phyloP scores from a whole-genome alignment of 2,329 filamentous ascomycete species.

The Aplosporella prunicola region DNA sequence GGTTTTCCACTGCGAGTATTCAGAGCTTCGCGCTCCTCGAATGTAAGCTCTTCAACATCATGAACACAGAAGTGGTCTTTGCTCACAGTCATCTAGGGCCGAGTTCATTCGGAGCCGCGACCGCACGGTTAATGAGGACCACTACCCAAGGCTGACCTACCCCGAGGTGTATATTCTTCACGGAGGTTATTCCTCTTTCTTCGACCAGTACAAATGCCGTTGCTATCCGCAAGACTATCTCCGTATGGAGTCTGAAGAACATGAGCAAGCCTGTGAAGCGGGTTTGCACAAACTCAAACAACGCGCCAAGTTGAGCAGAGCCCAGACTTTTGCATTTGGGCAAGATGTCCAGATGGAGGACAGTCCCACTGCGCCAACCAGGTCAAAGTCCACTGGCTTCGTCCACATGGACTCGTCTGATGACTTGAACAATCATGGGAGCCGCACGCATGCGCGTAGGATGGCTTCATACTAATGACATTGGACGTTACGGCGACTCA shows the following conservation, averaged over 20 bases:
- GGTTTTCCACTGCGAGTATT: constrained; percentile 97
- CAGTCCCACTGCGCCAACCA: constrained; percentile 44
- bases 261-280: constrained; percentile 86
- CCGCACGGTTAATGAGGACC: constrained; percentile 72
- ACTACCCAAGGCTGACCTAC: constrained; percentile 83
- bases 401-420: constrained; percentile 19
- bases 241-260: constrained; percentile 88
- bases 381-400: constrained; percentile 24
- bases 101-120: constrained; percentile 86
- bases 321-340: constrained; percentile 93
- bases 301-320: constrained; percentile 73
- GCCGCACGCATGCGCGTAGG: constrained; percentile 18
- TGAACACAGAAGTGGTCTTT: too few relatives aligned
- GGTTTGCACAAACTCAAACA: constrained; percentile 90
- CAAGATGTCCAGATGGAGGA: constrained; percentile 52
- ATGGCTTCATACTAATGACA: constrained; percentile 29
- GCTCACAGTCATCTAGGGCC: constrained; percentile 42
- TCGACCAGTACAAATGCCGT: constrained; percentile 62
- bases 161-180: constrained; percentile 96
- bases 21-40: constrained; percentile 85
- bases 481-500: constrained; percentile 21
- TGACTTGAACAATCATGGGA: constrained; percentile 2
- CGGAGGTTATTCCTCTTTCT: constrained; percentile 93
- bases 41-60: too few relatives aligned
- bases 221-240: constrained; percentile 96